phyloP scores from a whole-genome alignment of 2,329 filamentous ascomycete genomes.

The Cladosporium sp. region DNA sequence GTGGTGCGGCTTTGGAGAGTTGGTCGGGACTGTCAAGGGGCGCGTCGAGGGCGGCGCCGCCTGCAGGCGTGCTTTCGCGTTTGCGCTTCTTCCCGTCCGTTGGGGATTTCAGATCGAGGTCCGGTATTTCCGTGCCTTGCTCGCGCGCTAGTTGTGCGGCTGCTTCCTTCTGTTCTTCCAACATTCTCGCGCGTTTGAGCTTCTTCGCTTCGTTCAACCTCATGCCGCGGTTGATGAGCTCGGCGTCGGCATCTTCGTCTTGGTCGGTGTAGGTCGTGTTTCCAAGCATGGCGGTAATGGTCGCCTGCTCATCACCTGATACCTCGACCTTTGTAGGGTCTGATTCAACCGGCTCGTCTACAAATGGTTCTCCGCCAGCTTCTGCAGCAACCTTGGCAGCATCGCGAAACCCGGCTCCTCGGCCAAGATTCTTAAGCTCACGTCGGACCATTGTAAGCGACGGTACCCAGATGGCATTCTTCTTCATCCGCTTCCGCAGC shows the following conservation, averaged over 20 bases:
- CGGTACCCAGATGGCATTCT: slow-evolving; percentile 80
- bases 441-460: slow-evolving; percentile 81
- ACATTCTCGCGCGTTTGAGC: slow-evolving; percentile 59
- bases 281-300: slow-evolving; percentile 30
- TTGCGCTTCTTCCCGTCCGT: slow-evolving; percentile 48
- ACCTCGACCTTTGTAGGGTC: slow-evolving; percentile 33
- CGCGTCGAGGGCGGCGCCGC: slow-evolving; percentile 10
- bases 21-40: slow-evolving; percentile 18
- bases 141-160: slow-evolving; percentile 31
- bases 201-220: slow-evolving; percentile 75
- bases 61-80: slow-evolving; percentile 42
- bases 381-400: slow-evolving; percentile 52
- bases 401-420: slow-evolving; percentile 45
- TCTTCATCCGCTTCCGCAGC: slow-evolving; percentile 82
- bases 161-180: slow-evolving; percentile 41
- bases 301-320: slow-evolving; percentile 28
- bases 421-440: slow-evolving; percentile 66
- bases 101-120: slow-evolving; percentile 11
- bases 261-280: slow-evolving; percentile 28
- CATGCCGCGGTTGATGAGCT: slow-evolving; percentile 67
- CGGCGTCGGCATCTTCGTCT: slow-evolving; percentile 52
- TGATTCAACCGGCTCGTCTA: slow-evolving; percentile 48
- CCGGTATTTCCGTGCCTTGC: slow-evolving; percentile 19
- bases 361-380: slow-evolving; percentile 59
- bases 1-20: slow-evolving; percentile 22